These are phyloP conservation scores for Salix dunnii DNA, from an alignment of 345 rosid species.

Conservation along the genomic window DNA sequence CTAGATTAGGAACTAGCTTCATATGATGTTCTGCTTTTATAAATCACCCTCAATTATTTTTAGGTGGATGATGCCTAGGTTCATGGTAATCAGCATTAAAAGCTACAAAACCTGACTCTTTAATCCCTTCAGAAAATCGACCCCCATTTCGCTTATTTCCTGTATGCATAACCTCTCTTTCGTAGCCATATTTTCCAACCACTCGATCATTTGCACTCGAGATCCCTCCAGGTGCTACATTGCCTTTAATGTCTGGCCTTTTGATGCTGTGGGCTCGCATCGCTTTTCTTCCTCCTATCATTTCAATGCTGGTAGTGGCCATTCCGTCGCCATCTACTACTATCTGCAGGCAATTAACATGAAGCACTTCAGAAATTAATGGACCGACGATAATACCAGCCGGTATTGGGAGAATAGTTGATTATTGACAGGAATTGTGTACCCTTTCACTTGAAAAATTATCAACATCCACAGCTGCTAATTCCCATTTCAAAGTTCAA, in stretches of 20 bases:
- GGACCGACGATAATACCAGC: too few relatives aligned
- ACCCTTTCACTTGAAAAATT: slow-evolving; percentile 13
- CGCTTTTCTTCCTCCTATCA: slow-evolving; percentile 14
- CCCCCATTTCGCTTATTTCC: slow-evolving; percentile 1
- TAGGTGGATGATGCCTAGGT: slow-evolving; percentile 81
- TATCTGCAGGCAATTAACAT: slow-evolving; percentile 1
- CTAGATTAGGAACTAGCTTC: background rate
- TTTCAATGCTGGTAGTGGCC: background rate
- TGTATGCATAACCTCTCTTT: background rate
- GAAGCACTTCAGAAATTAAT: background rate
- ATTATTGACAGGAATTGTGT: background rate
- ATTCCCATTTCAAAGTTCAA: background rate
- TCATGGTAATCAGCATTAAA: slow-evolving; percentile 65
- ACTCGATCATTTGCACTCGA: background rate
- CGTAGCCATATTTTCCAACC: background rate
- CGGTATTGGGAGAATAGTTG: too few relatives aligned
- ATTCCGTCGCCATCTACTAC: background rate
- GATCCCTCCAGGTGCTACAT: slow-evolving; percentile 4
- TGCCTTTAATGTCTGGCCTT: slow-evolving; percentile 14
- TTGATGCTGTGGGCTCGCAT: background rate
- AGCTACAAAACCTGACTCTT: slow-evolving; percentile 51
- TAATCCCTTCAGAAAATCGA: slow-evolving; percentile 20
- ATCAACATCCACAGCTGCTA: slow-evolving; percentile 11
- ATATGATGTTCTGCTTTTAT: background rate
- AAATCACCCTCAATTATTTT: slow-evolving; percentile 41